Conservation (phyloP, 352 stramenopile species). For the Elongisporangium senticosum region DNA sequence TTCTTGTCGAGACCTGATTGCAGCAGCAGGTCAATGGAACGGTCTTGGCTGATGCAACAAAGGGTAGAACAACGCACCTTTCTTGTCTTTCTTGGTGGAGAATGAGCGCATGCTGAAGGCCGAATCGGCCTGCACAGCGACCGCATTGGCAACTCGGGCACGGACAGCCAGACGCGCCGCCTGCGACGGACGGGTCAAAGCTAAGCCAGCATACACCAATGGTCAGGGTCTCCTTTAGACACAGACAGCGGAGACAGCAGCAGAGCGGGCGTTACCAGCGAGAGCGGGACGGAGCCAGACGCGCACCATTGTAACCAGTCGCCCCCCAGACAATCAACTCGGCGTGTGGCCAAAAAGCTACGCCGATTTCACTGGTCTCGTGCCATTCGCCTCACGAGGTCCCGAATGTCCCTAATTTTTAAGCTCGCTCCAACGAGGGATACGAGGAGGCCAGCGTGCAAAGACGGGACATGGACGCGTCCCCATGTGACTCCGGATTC, state of each 20-base stretch:
- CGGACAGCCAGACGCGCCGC: slow-evolving; percentile 6
- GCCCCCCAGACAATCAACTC: slow-evolving; percentile 8
- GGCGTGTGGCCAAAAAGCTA: no score
- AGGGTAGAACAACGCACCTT: slow-evolving; percentile 13
- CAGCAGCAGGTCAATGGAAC: no score
- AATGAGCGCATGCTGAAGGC: slow-evolving; percentile 19
- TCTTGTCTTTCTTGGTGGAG: slow-evolving; percentile 57
- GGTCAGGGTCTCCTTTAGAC: slow-evolving; percentile 1
- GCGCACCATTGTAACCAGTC: slow-evolving; percentile 47
- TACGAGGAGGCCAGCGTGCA: no score
- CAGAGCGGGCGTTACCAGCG: slow-evolving; percentile 29
- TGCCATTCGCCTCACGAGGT: slow-evolving; percentile 5
- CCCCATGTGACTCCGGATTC: no score
- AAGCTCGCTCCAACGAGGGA: no score
- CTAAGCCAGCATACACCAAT: not conserved
- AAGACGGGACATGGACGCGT: no score
- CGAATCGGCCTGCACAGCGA: no score
- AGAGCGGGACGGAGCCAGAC: slow-evolving; percentile 63
- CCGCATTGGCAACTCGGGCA: no score
- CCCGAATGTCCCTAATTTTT: slow-evolving; percentile 14
- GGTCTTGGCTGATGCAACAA: not conserved
- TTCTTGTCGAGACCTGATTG: slow-evolving; percentile 26
- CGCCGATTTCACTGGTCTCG: slow-evolving; percentile 19
- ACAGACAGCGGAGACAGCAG: slow-evolving; percentile 3
- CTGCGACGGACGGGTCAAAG: slow-evolving; percentile 5